phyloP scores from a whole-genome alignment of 371 early-diverging fungal genomes.

The Mucor irregularis region DNA sequence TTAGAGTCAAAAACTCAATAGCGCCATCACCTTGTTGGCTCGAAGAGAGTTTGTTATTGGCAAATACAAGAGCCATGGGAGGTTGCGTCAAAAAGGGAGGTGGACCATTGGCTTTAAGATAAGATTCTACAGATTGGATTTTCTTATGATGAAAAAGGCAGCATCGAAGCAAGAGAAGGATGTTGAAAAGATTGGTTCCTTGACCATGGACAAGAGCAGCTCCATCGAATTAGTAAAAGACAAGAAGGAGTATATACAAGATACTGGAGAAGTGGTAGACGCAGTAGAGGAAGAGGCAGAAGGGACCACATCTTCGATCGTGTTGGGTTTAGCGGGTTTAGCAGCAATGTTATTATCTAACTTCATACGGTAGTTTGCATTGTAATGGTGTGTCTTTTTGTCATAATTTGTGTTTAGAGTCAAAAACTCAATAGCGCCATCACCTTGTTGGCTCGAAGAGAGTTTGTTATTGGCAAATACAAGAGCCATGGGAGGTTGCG shows the following conservation, averaged over 20 bases:
- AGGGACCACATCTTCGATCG: neutral
- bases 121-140: conserved; percentile 46
- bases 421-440: conserved; percentile 11
- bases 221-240: neutral
- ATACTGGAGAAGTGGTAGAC: neutral
- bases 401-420: conserved; percentile 9
- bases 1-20: conserved; percentile 14
- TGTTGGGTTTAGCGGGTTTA: neutral
- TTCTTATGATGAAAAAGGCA: conserved; percentile 24
- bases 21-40: neutral
- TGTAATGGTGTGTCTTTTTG: conserved; percentile 2
- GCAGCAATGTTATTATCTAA: no score
- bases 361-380: neutral
- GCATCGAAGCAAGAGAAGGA: neutral
- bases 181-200: neutral
- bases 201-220: neutral
- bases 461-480: conserved; percentile 6
- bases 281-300: neutral
- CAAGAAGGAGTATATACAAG: no score
- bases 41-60: conserved; percentile 1
- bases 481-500: conserved; percentile 11
- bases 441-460: neutral
- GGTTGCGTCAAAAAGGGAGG: conserved; percentile 42
- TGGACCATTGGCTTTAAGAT: conserved; percentile 52
- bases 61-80: conserved; percentile 2